Percentiles rank a stretch among this genome's conserved stretches.
Conservation (phyloP, 2,329 filamentous ascomycete genomes). For the Stagonosporopsis vannaccii region DNA sequence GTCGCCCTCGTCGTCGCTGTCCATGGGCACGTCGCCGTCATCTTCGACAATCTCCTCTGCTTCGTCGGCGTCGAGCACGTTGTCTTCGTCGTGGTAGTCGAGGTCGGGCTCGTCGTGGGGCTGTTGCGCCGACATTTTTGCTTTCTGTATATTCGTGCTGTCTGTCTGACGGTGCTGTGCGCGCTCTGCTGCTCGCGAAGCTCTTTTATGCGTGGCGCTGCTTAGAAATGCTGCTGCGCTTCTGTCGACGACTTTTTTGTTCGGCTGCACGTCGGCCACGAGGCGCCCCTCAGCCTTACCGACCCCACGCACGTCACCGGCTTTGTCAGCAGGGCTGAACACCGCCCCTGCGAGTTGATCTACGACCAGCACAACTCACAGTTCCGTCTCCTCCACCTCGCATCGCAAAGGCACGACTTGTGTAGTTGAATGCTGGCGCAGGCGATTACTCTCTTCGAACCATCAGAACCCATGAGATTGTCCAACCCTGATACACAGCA, state of each 20-base stretch:
- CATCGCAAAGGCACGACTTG: too few relatives aligned
- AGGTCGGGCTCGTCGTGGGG: conserved; percentile 43
- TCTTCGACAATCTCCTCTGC: conserved; percentile 76
- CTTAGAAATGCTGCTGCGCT: conserved; percentile 45
- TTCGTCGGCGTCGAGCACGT: conserved; percentile 79
- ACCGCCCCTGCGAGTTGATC: too few relatives aligned
- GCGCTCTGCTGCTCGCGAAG: not conserved
- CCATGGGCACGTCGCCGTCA: conserved; percentile 79
- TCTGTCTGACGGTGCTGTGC: not conserved
- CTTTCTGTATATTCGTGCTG: not conserved
- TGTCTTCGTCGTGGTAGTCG: conserved; percentile 68
- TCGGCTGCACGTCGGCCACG: conserved; percentile 31
- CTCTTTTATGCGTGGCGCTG: conserved; percentile 30
- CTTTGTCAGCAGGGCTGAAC: conserved; percentile 26
- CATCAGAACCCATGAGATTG: too few relatives aligned
- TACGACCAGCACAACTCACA: too few relatives aligned
- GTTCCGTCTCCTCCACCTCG: too few relatives aligned
- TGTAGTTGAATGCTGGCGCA: too few relatives aligned
- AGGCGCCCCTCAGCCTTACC: conserved; percentile 21
- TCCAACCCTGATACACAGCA: too few relatives aligned
- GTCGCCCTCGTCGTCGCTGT: conserved; percentile 70
- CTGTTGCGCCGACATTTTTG: conserved; percentile 35
- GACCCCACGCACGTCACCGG: conserved; percentile 41
- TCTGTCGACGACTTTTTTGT: conserved; percentile 43
- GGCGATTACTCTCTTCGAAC: too few relatives aligned